Conservation (phyloP, 805 yeast genomes). For the Candida cerambycidarum region DNA sequence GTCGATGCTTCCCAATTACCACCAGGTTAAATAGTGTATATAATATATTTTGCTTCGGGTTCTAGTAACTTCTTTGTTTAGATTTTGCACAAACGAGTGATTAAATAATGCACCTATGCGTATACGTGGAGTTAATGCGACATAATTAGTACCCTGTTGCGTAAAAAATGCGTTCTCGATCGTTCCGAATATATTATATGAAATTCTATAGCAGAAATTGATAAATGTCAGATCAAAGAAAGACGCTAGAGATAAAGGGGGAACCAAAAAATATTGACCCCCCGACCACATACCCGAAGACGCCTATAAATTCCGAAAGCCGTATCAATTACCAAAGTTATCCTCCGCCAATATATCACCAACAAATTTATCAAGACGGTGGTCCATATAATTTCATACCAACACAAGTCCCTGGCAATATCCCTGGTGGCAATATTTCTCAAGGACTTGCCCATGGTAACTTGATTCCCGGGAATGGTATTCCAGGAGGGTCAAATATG, state of each 20-base stretch:
- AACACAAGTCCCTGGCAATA: not conserved
- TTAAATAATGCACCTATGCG: no score
- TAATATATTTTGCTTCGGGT: not conserved
- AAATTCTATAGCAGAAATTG: no score
- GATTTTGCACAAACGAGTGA: no score
- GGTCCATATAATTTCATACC: not conserved
- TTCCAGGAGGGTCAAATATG: not conserved
- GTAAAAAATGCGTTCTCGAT: no score
- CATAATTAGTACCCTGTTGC: no score
- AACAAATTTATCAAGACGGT: slow-evolving; percentile 2
- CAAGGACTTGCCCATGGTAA: no score
- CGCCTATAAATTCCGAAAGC: not conserved
- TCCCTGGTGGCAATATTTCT: not conserved
- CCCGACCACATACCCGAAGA: not conserved
- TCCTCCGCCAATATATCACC: slow-evolving; percentile 2
- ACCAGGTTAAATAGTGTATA: slow-evolving; percentile 65
- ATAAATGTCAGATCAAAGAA: not conserved
- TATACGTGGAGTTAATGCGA: no score
- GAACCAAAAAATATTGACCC: not conserved
- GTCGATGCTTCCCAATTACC: slow-evolving; percentile 91
- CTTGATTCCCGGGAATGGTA: no score
- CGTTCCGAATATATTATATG: no score
- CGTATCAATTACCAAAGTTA: slow-evolving; percentile 2
- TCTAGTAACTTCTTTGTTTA: not conserved
- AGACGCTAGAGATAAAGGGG: not conserved